Evolutionary conservation across 257 asterid genomes (phyloP), one percentile per base, ranked within the genome.

Genomic region (Primulina eburnea): DNA sequence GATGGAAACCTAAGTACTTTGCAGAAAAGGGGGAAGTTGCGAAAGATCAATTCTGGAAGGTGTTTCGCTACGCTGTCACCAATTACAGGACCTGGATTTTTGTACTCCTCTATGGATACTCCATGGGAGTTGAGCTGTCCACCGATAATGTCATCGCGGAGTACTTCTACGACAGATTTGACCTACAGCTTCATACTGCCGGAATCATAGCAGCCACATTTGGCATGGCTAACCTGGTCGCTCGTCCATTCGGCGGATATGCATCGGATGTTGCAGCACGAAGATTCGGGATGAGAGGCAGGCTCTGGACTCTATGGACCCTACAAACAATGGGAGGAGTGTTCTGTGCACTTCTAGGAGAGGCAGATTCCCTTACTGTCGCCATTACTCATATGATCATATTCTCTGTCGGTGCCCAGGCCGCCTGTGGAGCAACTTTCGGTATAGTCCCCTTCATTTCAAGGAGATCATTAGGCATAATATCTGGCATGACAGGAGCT

Each of bases 21-120:
- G 0, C 87, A 84, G 66, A 79, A 86, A 78, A 78, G 64, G 43
- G 92, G 0, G 73, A 75, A 14, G 87, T 86, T 0, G 78, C 78
- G 1, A 84, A 79, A 65, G 92, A 86, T 65, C 57, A 80, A 77
- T 80, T 86, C 3, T 53, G 82, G 29, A 80, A 74, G 81, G 92
- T 82, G 30, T 18, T 86, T 0, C 64, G 72, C 57, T 68, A 79
- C 17, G 93, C 89, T 6, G 78, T 70, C 7, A 79, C 86, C 30
- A 87, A 87, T 65, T 84, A 82, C 80, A 81, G 86, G 34, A 84
- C 90, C 37, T 87, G 92, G 92, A 69, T 85, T 4, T 87, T 85
- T 35, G 85, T 80, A n/a, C 78, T 85, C 20, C 71, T 85, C 14
- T 85, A 83, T 18, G 89, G 90, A 37, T 85, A 69, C 69, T 87